A percentile compares a stretch with the other conserved stretches of the same genome.
Conservation (phyloP, 2,329 filamentous ascomycete genomes). For the Colletotrichum endophyticum region DNA sequence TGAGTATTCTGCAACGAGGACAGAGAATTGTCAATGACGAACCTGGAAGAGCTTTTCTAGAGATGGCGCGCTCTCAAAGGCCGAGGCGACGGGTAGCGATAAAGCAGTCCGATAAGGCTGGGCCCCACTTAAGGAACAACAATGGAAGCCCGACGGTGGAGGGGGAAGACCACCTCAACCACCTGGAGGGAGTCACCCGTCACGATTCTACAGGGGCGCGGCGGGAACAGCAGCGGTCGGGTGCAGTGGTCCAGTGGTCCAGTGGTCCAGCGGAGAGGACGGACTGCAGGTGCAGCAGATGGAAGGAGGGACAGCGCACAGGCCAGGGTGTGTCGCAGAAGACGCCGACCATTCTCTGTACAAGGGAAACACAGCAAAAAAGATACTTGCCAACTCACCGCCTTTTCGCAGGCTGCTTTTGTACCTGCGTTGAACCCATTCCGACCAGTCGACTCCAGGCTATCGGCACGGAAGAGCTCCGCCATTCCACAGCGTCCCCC, state of each 20-base stretch:
- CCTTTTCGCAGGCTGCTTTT: too few relatives aligned
- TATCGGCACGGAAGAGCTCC: background rate
- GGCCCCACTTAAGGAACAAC: background rate
- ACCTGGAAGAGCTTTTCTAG: constrained; percentile 2
- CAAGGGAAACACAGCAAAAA: background rate
- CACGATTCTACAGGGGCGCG: background rate
- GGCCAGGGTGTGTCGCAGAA: background rate
- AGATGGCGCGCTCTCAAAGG: background rate
- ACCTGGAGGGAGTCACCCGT: background rate
- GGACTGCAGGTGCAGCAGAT: background rate
- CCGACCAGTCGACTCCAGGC: background rate
- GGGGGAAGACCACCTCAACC: background rate
- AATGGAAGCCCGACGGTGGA: background rate
- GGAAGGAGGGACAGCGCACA: background rate
- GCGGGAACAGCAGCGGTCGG: background rate
- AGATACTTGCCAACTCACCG: background rate
- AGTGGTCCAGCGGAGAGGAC: background rate
- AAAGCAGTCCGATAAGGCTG: constrained; percentile 8
- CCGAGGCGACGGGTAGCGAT: background rate
- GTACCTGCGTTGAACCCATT: background rate
- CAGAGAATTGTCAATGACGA: background rate
- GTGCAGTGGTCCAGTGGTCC: background rate
- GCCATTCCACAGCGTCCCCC: background rate
- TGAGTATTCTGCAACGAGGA: background rate
- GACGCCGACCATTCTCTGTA: background rate